A percentile compares a stretch with the other conserved stretches of the same genome.
phyloP scores from a whole-genome alignment of 2,329 filamentous ascomycete genomes.

The Tolypocladium capitatum region DNA sequence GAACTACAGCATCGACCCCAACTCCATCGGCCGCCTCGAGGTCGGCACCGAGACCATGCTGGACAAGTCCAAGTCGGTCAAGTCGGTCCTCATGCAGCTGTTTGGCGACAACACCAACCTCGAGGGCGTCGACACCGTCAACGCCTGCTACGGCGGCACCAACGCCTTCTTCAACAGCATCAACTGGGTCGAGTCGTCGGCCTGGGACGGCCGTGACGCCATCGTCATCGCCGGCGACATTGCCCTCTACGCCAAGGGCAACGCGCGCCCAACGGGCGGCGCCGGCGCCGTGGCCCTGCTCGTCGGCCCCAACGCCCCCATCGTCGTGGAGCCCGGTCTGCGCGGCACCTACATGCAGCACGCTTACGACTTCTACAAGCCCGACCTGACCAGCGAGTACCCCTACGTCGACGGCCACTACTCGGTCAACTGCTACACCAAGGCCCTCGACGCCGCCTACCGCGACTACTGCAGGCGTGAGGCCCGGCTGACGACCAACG shows the following conservation, averaged over 20 bases:
- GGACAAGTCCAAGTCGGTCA: conserved; percentile 86
- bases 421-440: conserved; percentile 69
- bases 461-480: conserved; percentile 68
- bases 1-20: conserved; percentile 73
- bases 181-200: conserved; percentile 79
- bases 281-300: conserved; percentile 69
- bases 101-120: conserved; percentile 75
- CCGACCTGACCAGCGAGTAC: conserved; percentile 76
- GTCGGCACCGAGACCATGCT: conserved; percentile 76
- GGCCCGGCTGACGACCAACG: conserved; percentile 35
- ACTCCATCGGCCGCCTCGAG: conserved; percentile 67
- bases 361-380: conserved; percentile 86
- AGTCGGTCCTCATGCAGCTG: conserved; percentile 78
- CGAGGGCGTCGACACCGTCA: conserved; percentile 71
- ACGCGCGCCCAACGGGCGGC: conserved; percentile 68
- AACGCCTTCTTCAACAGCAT: conserved; percentile 73
- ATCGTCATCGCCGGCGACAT: conserved; percentile 74
- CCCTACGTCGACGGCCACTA: conserved; percentile 75
- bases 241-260: conserved; percentile 73
- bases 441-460: conserved; percentile 71
- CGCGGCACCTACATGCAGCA: conserved; percentile 72
- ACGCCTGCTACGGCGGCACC: conserved; percentile 78
- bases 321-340: conserved; percentile 66
- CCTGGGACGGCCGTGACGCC: conserved; percentile 72
- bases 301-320: conserved; percentile 63